Evolutionary conservation across 2,329 filamentous ascomycete genomes (phyloP), one percentile per base, ranked within the genome.

Genomic region (Apiospora rasikravindrae): DNA sequence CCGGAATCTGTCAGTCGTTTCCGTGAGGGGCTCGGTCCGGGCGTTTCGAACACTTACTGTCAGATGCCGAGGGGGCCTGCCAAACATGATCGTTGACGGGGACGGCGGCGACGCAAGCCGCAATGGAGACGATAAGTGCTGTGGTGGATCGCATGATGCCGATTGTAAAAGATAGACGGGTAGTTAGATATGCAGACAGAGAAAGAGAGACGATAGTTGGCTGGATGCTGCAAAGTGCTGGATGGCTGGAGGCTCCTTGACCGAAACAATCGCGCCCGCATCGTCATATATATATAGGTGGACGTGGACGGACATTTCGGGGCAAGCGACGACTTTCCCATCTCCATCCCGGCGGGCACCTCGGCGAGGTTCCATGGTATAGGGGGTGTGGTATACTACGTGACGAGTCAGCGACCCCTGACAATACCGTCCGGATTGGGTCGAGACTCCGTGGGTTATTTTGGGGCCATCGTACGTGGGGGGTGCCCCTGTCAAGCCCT

Each of bases 131-230:
- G 57, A 40, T n/a, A 22, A 64, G 3, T 64, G 57, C 57, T 40
- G 57, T 24, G 57, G 33, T 40, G 29, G 29, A 64, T 11, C 19
- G 57, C 57, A 64, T 64, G 29, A 24, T 64, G 57, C 33, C 11
- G 33, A 14, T n/a, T 64, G 33, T 40, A 13, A 64, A 40, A 64
- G 57, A 64, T n/a, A 64, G 57, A 64, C 57, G 37, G 16, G 53
- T 22, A 37, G 53, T 61, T 61, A 11, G 53, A 37, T 61, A n/a
- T 61, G 57, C 57, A 64, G 33, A 40, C 16, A 19, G 8, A 11
- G 10, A 64, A 40, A 64, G 57, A 64, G 57, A 64, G 57, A 40
- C 57, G 33, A 64, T 40, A 40, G 57, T 64, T 64, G 24, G 57
- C 29, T 64, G 33, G 29, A 64, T 64, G 57, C 57, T 64, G 57